Evolutionary conservation across 2,329 filamentous ascomycete species (phyloP).

Genomic region (Clarireedia hainanense): DNA sequence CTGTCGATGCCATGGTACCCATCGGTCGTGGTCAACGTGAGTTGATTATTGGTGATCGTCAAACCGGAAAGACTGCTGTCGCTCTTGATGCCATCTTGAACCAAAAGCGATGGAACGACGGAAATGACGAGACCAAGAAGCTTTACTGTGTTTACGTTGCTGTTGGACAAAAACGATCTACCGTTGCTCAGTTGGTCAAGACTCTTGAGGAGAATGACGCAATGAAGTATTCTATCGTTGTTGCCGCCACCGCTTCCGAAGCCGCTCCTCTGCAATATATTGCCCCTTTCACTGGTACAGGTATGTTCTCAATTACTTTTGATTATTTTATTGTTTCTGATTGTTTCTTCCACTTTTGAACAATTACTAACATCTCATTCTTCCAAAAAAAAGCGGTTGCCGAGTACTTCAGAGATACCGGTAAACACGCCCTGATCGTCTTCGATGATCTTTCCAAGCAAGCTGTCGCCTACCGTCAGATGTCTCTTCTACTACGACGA

Average conservation of each 20-base stretch:
- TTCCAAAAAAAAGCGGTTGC: slow-evolving; percentile 29
- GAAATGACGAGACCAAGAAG: slow-evolving; percentile 89
- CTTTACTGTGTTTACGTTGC: slow-evolving; percentile 99
- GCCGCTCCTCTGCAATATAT: slow-evolving; percentile 92
- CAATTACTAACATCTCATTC: not conserved
- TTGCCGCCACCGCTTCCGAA: slow-evolving; percentile 90
- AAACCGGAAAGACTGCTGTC: slow-evolving; percentile 99
- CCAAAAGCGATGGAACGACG: slow-evolving; percentile 96
- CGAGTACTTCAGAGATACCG: slow-evolving; percentile 75
- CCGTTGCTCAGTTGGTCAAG: slow-evolving; percentile 98
- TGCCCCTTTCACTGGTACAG: slow-evolving; percentile 75
- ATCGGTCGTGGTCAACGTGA: slow-evolving; percentile 99
- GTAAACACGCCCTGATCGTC: slow-evolving; percentile 82
- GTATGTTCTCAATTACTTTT: not conserved
- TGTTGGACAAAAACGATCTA: slow-evolving; percentile 98
- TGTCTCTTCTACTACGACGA: slow-evolving; percentile 96
- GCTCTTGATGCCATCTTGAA: slow-evolving; percentile 97
- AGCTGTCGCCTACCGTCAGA: slow-evolving; percentile 96
- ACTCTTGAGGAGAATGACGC: slow-evolving; percentile 99
- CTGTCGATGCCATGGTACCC: slow-evolving; percentile 98
- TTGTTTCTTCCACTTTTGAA: too few relatives aligned
- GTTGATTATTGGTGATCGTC: slow-evolving; percentile 99
- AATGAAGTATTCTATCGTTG: slow-evolving; percentile 94
- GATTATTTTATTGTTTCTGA: too few relatives aligned
- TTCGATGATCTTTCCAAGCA: slow-evolving; percentile 98